Evolutionary conservation across 352 stramenopile genomes (phyloP), one percentile per base, ranked within the genome.

Genomic region (Elongisporangium prolatum): DNA sequence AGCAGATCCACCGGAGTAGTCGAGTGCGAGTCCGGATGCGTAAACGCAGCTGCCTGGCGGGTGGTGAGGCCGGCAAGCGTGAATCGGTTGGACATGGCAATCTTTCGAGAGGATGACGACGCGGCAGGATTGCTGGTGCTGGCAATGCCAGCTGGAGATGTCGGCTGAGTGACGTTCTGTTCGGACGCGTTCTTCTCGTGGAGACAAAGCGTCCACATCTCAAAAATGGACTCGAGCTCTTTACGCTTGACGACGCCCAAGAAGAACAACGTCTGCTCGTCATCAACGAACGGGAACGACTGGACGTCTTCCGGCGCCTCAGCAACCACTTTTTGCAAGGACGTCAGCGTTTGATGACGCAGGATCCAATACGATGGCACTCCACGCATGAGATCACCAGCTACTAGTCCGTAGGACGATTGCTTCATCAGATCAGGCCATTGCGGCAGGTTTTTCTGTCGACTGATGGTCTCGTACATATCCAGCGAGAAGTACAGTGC

Each of bases 391-490:
- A 95, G 69, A 53, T 91, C 77, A 16, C 74, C 71, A 3, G 85
- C 84, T 21, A 82, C 71, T 6, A 95, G 77, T 1, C 61, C 69
- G 64, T 93, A 95, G 20, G 80, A 93, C 25, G 71, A 74, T 53
- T 94, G 84, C 52, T 89, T 84, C 10, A 78, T 88, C 22, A 94
- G 66, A 56, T 89, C 78, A 10, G 84, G 86, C 80, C 83, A 93
- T 54, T 87, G 82, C 18, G 86, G 86, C 47, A 94, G 72, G 51
- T 88, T 85, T 62, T 89, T 91, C 44, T 91, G 74, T 13, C 83
- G 73, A 25, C 77, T 80, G 59, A 93, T 91, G 3, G 78, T 91
- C 63, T 95, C 84, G 65, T 93, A 94, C 64, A 94, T 84, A 56
- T 90, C 80, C 21, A 92, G 76, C 9, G 82, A 89, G 52, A 93